Conservation (phyloP, 805 yeast species). For the Saturnispora halmiae region DNA sequence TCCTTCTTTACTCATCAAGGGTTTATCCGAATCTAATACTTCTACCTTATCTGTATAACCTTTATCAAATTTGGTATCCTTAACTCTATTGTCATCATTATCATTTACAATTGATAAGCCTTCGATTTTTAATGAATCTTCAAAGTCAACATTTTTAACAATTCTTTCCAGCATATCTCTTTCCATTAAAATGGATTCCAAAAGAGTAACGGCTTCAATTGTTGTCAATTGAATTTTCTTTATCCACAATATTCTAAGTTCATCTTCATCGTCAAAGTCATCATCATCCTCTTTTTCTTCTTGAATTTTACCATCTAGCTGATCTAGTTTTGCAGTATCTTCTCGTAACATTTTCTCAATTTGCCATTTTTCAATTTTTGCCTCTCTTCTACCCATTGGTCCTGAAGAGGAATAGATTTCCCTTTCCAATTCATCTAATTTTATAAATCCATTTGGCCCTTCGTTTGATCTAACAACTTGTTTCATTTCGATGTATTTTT, state of each 20-base stretch:
- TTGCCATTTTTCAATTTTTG: slow-evolving; percentile 62
- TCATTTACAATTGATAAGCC: slow-evolving; percentile 11
- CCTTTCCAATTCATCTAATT: slow-evolving; percentile 11
- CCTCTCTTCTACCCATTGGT: slow-evolving; percentile 48
- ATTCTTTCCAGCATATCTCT: slow-evolving; percentile 47
- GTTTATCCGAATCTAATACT: slow-evolving; percentile 38
- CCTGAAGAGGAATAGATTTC: slow-evolving; percentile 16
- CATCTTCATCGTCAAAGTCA: slow-evolving; percentile 52
- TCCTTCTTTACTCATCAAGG: slow-evolving; percentile 58
- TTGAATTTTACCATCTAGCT: slow-evolving; percentile 6
- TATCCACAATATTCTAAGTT: slow-evolving; percentile 43
- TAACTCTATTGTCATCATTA: slow-evolving; percentile 8
- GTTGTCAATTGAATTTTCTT: slow-evolving; percentile 47
- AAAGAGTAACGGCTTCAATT: slow-evolving; percentile 42
- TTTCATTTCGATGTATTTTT: slow-evolving; percentile 7
- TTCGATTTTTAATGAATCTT: slow-evolving; percentile 11
- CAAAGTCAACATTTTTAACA: slow-evolving; percentile 14
- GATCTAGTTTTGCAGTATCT: slow-evolving; percentile 35
- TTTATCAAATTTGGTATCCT: slow-evolving; percentile 25
- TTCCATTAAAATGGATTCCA: slow-evolving; percentile 60
- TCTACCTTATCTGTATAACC: slow-evolving; percentile 50
- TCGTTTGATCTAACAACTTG: slow-evolving; percentile 7
- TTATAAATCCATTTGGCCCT: slow-evolving; percentile 8
- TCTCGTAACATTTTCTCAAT: slow-evolving; percentile 44
- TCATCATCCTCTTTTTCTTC: slow-evolving; percentile 20